phyloP scores from a whole-genome alignment of 805 yeast genomes.

The Yamadazyma kitorensis region DNA sequence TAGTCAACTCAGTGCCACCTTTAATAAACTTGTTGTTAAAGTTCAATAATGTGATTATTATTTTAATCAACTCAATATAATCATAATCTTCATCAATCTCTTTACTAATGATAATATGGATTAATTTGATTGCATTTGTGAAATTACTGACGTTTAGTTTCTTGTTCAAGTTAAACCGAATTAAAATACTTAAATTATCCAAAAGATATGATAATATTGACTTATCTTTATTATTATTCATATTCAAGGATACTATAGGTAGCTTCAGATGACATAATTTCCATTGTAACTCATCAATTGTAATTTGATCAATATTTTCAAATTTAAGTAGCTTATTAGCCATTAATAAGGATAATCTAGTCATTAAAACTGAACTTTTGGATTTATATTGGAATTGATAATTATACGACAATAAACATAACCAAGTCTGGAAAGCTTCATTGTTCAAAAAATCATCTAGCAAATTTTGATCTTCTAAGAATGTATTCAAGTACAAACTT shows the following conservation, averaged over 20 bases:
- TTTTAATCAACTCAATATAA: constrained; percentile 31
- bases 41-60: constrained; percentile 27
- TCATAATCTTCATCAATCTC: constrained; percentile 11
- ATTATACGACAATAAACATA: constrained; percentile 36
- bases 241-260: constrained; percentile 30
- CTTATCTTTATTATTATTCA: constrained; percentile 22
- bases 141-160: constrained; percentile 29
- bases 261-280: constrained; percentile 39
- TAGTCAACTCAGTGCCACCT: constrained; percentile 3
- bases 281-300: constrained; percentile 38
- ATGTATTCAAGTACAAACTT: constrained; percentile 14
- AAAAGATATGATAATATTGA: constrained; percentile 31
- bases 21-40: constrained; percentile 18
- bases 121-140: constrained; percentile 7
- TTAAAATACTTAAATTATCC: constrained; percentile 26
- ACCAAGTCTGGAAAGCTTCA: constrained; percentile 26
- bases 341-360: constrained; percentile 26
- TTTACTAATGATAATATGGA: constrained; percentile 7
- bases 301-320: constrained; percentile 7
- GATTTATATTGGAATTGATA: constrained; percentile 37
- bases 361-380: constrained; percentile 18
- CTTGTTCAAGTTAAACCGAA: constrained; percentile 38
- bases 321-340: constrained; percentile 23
- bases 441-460: constrained; percentile 3
- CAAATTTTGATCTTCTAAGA: constrained; percentile 5